phyloP scores from a whole-genome alignment of 2,329 filamentous ascomycete species.

The Domatiomyces catenatus region DNA sequence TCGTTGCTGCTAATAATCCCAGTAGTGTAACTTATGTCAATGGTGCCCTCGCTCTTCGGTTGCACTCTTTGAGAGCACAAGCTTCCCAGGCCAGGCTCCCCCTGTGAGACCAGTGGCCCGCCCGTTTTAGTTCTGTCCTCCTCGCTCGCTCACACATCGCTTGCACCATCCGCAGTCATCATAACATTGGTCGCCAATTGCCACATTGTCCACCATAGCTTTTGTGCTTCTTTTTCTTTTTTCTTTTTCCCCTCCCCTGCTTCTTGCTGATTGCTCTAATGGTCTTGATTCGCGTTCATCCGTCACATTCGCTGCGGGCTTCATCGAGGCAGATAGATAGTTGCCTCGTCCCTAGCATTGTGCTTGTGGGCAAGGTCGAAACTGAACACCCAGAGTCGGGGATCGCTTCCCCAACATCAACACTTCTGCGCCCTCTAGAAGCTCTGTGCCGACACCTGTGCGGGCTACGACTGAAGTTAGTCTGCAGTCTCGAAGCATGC shows the following conservation, averaged over 20 bases:
- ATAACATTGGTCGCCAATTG: neutral
- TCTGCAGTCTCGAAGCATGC: neutral
- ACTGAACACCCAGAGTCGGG: neutral
- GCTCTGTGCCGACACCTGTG: conserved; percentile 30
- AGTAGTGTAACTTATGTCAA: neutral
- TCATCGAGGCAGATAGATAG: neutral
- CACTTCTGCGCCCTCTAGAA: conserved; percentile 19
- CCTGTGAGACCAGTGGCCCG: neutral
- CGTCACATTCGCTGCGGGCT: neutral
- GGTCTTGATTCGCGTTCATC: neutral
- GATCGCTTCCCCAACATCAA: neutral
- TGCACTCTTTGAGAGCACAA: neutral
- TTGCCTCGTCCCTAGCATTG: neutral
- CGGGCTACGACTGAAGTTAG: conserved; percentile 22
- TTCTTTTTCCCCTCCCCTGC: too few relatives aligned
- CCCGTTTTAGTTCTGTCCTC: neutral
- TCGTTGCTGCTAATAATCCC: neutral
- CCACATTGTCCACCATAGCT: neutral
- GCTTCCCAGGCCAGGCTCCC: neutral
- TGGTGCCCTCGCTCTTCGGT: neutral
- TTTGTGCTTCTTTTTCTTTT: too few relatives aligned
- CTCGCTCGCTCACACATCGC: neutral
- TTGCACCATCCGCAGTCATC: neutral
- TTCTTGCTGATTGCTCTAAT: neutral
- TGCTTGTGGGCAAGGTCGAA: neutral